These are phyloP conservation scores for Penicillium riverlandense DNA, from an alignment of 495 filamentous ascomycete species.

Conservation along the genomic window DNA sequence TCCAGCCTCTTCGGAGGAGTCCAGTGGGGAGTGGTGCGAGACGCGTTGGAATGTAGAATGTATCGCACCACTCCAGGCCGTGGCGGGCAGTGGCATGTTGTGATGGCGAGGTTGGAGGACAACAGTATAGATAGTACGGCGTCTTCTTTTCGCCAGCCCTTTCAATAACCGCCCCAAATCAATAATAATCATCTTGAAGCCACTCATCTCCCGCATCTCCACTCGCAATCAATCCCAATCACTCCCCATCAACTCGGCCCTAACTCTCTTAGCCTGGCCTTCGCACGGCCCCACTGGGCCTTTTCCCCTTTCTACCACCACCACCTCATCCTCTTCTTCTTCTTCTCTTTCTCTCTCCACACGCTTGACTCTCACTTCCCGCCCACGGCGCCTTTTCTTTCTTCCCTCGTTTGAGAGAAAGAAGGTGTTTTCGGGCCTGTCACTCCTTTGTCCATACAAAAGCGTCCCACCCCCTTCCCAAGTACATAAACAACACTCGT, in stretches of 20 bases:
- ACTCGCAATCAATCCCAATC: background rate
- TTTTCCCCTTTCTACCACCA: constrained; percentile 21
- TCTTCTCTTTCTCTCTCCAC: constrained; percentile 11
- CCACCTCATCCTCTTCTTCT: constrained; percentile 11
- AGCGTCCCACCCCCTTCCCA: constrained; percentile 1
- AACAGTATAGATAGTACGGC: background rate
- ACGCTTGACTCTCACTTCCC: constrained; percentile 12
- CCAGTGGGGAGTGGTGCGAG: constrained; percentile 5
- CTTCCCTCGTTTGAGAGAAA: constrained; percentile 27
- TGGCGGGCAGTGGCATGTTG: constrained; percentile 15
- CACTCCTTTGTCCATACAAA: constrained; percentile 26
- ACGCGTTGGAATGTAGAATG: constrained; percentile 19
- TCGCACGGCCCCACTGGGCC: constrained; percentile 15
- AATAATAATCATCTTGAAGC: too few relatives aligned
- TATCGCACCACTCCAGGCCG: constrained; percentile 19
- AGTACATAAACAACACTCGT: constrained; percentile 4
- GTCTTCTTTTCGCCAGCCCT: too few relatives aligned
- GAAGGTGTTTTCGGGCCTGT: constrained; percentile 29
- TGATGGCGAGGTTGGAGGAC: constrained; percentile 18
- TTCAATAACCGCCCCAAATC: too few relatives aligned
- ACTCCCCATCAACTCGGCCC: background rate
- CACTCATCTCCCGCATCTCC: background rate
- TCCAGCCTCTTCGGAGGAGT: constrained; percentile 7
- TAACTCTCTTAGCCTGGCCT: constrained; percentile 6
- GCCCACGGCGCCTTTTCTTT: constrained; percentile 14